Evolutionary conservation across 306 rosid species (phyloP).

Genomic region (Hylodesmum podocarpum): DNA sequence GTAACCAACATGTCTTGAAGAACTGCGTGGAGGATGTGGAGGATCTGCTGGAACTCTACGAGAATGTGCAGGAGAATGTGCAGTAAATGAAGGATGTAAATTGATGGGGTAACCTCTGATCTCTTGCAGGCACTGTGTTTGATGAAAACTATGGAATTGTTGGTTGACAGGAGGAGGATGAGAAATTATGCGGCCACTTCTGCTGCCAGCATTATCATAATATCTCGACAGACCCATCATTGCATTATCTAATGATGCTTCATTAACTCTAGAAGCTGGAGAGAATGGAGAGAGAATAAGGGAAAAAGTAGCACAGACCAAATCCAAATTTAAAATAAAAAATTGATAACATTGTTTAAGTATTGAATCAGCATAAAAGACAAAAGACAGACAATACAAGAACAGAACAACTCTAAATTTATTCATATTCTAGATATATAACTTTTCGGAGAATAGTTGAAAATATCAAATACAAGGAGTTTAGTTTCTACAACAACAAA

Average conservation of each 20-base stretch:
- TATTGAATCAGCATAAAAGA: not conserved
- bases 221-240: conserved; percentile 56
- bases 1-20: not conserved
- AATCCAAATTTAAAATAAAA: not conserved
- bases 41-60: not conserved
- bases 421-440: not conserved
- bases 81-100: not conserved
- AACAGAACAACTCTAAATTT: not conserved
- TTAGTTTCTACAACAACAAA: not conserved
- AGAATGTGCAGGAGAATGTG: no score
- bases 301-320: not conserved
- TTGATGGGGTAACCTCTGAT: conserved; percentile 51
- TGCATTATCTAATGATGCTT: conserved; percentile 43
- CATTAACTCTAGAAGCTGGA: conserved; percentile 39
- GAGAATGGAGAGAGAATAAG: no score
- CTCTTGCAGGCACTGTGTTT: conserved; percentile 44
- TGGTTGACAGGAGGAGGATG: conserved; percentile 43
- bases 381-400: not conserved
- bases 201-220: conserved; percentile 48
- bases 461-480: not conserved
- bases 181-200: conserved; percentile 45
- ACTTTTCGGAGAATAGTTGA: not conserved
- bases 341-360: not conserved
- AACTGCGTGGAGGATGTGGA: no score
- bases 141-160: conserved; percentile 48